Conservation (phyloP, 352 stramenopile species). For the Globisporangium okanoganense region DNA sequence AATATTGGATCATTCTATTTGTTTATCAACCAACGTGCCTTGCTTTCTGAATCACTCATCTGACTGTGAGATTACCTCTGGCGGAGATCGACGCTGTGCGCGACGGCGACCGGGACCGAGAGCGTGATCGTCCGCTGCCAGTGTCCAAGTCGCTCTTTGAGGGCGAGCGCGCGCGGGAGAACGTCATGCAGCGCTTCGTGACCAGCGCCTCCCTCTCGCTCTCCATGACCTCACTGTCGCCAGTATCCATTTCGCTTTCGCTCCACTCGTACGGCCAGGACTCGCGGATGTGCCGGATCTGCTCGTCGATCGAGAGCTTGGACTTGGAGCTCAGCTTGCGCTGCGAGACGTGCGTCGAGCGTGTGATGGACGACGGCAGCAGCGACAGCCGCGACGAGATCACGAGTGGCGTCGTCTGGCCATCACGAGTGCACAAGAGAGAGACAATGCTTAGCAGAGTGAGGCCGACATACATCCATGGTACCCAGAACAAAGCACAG, state of each 20-base stretch:
- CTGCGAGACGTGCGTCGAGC: slow-evolving; percentile 40
- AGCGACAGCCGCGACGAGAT: slow-evolving; percentile 18
- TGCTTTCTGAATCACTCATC: slow-evolving; percentile 3
- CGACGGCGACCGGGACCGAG: slow-evolving; percentile 8
- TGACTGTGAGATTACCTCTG: slow-evolving; percentile 9
- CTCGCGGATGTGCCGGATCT: slow-evolving; percentile 58
- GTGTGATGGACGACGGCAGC: slow-evolving; percentile 51
- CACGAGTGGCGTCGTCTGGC: slow-evolving; percentile 8
- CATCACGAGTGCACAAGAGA: neutral
- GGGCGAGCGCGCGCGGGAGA: slow-evolving; percentile 22
- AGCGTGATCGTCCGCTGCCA: neutral
- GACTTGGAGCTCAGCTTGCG: slow-evolving; percentile 18
- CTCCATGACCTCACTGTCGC: neutral
- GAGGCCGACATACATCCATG: neutral
- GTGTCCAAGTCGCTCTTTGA: neutral
- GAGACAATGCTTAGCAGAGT: neutral
- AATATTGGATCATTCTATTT: slow-evolving; percentile 16
- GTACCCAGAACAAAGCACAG: neutral
- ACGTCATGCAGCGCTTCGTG: slow-evolving; percentile 20
- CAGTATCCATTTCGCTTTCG: slow-evolving; percentile 10
- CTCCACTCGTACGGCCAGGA: slow-evolving; percentile 67
- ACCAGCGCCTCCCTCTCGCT: slow-evolving; percentile 15
- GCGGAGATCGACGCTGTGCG: slow-evolving; percentile 1
- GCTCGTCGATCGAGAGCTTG: slow-evolving; percentile 25
- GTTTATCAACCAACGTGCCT: neutral